Evolutionary conservation across 2,329 filamentous ascomycete genomes (phyloP), one percentile per base, ranked within the genome.

Genomic region (Fusarium palustre): DNA sequence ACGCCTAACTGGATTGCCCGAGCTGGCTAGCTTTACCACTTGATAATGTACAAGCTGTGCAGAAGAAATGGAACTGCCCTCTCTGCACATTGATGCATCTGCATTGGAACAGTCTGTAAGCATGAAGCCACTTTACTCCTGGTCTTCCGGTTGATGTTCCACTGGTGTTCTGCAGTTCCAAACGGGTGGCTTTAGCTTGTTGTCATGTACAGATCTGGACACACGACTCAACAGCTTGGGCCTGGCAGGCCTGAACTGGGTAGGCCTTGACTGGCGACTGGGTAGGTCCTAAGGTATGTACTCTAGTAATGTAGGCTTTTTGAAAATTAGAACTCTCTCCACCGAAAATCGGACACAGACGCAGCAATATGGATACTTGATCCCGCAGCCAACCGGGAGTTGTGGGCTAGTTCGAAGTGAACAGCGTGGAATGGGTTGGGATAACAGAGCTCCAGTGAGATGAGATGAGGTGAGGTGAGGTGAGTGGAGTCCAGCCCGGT

Each of bases 281-380:
- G 46, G 11, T 48, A 34, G 3, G 13, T 34, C 8, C 13, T 10
- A 7, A 18, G n/a, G 10, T 34, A 18, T 13, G 10, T 34, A 48
- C 30, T 33, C 25, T 31, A 45, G 8, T n/a, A 49, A 16, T 34
- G 31, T n/a, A 50, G 48, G 18, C 33, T 33, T 25, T 28, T 22
- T 50, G 42, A 60, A 70, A 68, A 54, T 34, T 54, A 50, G 60
- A 68, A 50, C 28, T 48, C 45, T 57, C 52, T 43, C 67, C 67
- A 68, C 71, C 65, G 71, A 68, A 52, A 16, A 64, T 70, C 71
- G 72, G 71, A 71, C 47, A 58, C 63, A 53, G 57, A 68, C 68
- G 53, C 42, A 39, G 52, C 53, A 36, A 24, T 31, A 64, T 63
- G 60, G 52, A 55, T 25, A 55, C 41, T 53, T 59, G 48, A 68